Percentiles rank a stretch among this genome's conserved stretches.
Evolutionary conservation across 2,329 filamentous ascomycete species (phyloP).

Genomic region (Fusarium ramigenum): DNA sequence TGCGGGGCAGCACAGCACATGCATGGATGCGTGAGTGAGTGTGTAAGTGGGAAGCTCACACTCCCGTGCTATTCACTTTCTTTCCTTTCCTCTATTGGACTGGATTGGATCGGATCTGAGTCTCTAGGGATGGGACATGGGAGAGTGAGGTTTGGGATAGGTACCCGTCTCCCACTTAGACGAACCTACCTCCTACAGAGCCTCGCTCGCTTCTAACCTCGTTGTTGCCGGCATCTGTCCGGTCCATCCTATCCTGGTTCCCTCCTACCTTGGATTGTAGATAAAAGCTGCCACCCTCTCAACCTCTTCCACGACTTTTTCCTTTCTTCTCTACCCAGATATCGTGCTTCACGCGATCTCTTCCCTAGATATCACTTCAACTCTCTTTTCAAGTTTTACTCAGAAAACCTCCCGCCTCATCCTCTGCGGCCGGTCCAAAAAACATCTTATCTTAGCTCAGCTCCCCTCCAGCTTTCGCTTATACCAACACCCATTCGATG

Average conservation of each 20-base stretch:
- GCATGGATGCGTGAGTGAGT: background rate
- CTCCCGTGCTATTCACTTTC: conserved; percentile 11
- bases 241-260: conserved; percentile 20
- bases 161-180: conserved; percentile 4
- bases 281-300: conserved; percentile 36
- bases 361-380: conserved; percentile 5
- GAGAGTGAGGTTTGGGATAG: conserved; percentile 23
- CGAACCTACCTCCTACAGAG: background rate
- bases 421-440: conserved; percentile 5
- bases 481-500: conserved; percentile 52
- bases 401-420: conserved; percentile 17
- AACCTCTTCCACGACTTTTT: conserved; percentile 7
- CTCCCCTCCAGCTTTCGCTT: conserved; percentile 29
- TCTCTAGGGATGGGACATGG: background rate
- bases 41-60: conserved; percentile 21
- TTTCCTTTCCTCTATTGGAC: background rate
- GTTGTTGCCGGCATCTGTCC: conserved; percentile 19
- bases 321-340: conserved; percentile 30
- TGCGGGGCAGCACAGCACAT: conserved; percentile 29
- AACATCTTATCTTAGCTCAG: background rate
- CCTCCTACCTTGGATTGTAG: conserved; percentile 13
- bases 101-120: background rate
- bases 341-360: conserved; percentile 35
- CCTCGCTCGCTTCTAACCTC: conserved; percentile 20
- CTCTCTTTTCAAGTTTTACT: background rate